Conservation (phyloP, 2,329 filamentous ascomycete species). For the Karstenula rhodostoma region DNA sequence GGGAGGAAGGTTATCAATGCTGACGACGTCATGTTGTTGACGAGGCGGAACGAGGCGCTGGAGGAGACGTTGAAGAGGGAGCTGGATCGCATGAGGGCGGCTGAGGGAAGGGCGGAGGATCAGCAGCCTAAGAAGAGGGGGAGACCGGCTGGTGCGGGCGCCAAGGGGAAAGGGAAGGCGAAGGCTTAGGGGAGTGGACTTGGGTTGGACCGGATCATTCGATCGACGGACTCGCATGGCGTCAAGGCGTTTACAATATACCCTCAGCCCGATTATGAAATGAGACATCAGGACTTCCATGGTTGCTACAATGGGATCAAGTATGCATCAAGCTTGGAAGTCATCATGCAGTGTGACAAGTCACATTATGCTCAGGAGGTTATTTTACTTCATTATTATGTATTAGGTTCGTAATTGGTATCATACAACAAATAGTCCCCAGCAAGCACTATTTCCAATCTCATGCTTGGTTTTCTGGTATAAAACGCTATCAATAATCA, state of each 20-base stretch:
- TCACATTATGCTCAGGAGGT: background rate
- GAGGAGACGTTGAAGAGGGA: slow-evolving; percentile 76
- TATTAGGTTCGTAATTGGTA: slow-evolving; percentile 25
- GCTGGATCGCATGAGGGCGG: slow-evolving; percentile 61
- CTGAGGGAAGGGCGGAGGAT: slow-evolving; percentile 32
- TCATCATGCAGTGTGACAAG: background rate
- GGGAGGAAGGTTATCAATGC: slow-evolving; percentile 80
- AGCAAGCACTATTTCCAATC: slow-evolving; percentile 7
- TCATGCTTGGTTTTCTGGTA: slow-evolving; percentile 31
- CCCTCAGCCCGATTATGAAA: background rate
- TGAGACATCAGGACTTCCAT: too few relatives aligned
- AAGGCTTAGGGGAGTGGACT: slow-evolving; percentile 1
- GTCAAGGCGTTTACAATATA: background rate
- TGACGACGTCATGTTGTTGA: slow-evolving; percentile 87
- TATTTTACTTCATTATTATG: slow-evolving; percentile 7
- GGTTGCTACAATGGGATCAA: too few relatives aligned
- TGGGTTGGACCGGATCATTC: background rate
- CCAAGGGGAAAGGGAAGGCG: slow-evolving; percentile 34
- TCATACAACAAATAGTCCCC: slow-evolving; percentile 11
- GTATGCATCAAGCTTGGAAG: too few relatives aligned
- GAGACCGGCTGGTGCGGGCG: slow-evolving; percentile 26
- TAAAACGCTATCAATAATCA: slow-evolving; percentile 30
- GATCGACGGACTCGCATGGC: background rate
- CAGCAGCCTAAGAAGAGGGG: slow-evolving; percentile 32
- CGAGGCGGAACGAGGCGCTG: slow-evolving; percentile 85